Percentiles rank a stretch among this genome's conserved stretches.
These are phyloP conservation scores for Wickerhamomyces sp. DNA, from an alignment of 1,139 yeast species.

Conservation along the genomic window DNA sequence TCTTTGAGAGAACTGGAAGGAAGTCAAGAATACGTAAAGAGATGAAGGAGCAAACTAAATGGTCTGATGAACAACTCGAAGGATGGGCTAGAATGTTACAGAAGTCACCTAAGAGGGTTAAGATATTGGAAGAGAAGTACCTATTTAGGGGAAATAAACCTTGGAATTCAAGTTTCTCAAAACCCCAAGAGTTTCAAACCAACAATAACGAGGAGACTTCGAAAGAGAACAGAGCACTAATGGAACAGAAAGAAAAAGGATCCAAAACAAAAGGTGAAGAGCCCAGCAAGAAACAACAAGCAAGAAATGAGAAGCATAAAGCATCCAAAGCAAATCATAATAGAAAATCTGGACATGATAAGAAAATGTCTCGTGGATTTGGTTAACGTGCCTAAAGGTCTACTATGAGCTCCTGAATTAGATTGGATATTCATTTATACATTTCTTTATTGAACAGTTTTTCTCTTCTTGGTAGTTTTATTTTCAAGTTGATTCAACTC, in stretches of 20 bases:
- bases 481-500: constrained; percentile 18
- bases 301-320: constrained; percentile 51
- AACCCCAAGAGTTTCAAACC: constrained; percentile 2
- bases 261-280: neutral
- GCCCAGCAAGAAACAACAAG: constrained; percentile 29
- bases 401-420: neutral
- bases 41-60: constrained; percentile 47
- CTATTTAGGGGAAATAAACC: constrained; percentile 32
- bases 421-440: neutral
- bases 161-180: constrained; percentile 10
- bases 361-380: constrained; percentile 37
- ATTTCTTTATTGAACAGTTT: constrained; percentile 2
- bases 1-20: constrained; percentile 48
- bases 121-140: constrained; percentile 57
- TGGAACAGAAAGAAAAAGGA: constrained; percentile 9
- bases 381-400: too few relatives aligned
- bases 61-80: constrained; percentile 91
- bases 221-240: constrained; percentile 7
- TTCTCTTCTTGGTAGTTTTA: constrained; percentile 18
- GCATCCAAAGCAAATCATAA: constrained; percentile 58
- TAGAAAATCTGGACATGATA: constrained; percentile 56
- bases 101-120: constrained; percentile 57
- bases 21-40: constrained; percentile 47
- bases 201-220: neutral
- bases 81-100: constrained; percentile 84